phyloP scores from a whole-genome alignment of 768 basidiomycete species.

The Lentinula lateritia region DNA sequence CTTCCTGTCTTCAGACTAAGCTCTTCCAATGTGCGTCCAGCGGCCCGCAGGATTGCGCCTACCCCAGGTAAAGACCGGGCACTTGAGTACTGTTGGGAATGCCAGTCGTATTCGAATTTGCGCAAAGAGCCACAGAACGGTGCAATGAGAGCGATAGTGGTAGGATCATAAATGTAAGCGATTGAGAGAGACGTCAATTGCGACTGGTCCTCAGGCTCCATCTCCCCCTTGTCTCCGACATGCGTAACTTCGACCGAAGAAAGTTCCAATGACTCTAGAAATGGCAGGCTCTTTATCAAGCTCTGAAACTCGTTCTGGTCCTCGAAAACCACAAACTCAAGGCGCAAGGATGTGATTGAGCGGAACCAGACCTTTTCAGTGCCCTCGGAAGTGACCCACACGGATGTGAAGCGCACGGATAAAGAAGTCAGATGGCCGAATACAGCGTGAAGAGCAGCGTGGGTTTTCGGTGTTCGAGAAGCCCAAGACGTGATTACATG shows the following conservation, averaged over 20 bases:
- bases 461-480: constrained; percentile 1
- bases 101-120: constrained; percentile 4
- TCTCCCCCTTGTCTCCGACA: not conserved
- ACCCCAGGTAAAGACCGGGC: constrained; percentile 3
- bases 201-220: not conserved
- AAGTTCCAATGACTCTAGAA: not conserved
- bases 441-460: not conserved
- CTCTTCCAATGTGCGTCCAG: not conserved
- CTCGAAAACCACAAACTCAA: not conserved
- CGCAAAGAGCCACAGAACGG: not conserved
- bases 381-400: constrained; percentile 1
- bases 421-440: not conserved
- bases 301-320: not conserved
- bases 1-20: constrained; percentile 1
- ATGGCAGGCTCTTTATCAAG: not conserved
- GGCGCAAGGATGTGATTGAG: not conserved
- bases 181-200: not conserved
- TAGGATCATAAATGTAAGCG: not conserved
- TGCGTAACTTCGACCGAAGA: not conserved
- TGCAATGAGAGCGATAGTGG: not conserved
- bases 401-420: not conserved
- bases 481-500: constrained; percentile 2
- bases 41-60: constrained; percentile 2
- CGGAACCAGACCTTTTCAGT: not conserved
- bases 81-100: constrained; percentile 3